A percentile compares a stretch with the other conserved stretches of the same genome.
Conservation (phyloP, 1,284 basidiomycete species). For the Calocybe gambosa region DNA sequence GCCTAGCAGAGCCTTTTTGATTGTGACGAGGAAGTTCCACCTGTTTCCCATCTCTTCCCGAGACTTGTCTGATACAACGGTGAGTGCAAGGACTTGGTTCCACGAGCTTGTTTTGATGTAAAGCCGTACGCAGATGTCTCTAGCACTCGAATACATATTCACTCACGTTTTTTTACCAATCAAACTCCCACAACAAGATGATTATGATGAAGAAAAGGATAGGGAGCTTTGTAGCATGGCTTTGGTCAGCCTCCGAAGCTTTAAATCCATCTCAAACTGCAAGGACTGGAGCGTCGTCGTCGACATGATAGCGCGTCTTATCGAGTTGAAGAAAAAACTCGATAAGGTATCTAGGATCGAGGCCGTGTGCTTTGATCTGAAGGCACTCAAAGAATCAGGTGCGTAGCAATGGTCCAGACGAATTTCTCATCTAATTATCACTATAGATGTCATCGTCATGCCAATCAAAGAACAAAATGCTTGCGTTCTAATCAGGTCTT, state of each 20-base stretch:
- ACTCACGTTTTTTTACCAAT: slow-evolving; percentile 37
- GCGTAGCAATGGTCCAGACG: background rate
- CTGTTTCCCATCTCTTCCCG: background rate
- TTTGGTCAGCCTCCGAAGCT: slow-evolving; percentile 10
- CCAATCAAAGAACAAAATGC: slow-evolving; percentile 31
- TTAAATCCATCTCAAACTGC: background rate
- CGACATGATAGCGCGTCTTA: background rate
- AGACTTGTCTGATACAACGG: background rate
- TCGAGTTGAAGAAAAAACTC: background rate
- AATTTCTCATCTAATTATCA: slow-evolving; percentile 22
- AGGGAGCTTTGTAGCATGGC: slow-evolving; percentile 19
- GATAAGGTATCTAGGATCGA: background rate
- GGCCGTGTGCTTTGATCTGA: background rate
- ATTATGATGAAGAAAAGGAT: slow-evolving; percentile 20
- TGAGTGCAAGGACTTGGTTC: background rate
- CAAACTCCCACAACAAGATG: slow-evolving; percentile 32
- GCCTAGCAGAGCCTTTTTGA: background rate
- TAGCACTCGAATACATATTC: slow-evolving; percentile 24
- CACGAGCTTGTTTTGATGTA: background rate
- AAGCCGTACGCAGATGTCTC: background rate
- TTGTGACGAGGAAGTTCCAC: background rate
- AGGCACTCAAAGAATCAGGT: background rate
- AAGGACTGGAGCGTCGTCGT: background rate
- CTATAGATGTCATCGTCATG: slow-evolving; percentile 17
- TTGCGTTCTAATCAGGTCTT: slow-evolving; percentile 31